Base-by-base conservation (phyloP, 495 filamentous ascomycete species). In the Aspergillus avenaceus region DNA sequence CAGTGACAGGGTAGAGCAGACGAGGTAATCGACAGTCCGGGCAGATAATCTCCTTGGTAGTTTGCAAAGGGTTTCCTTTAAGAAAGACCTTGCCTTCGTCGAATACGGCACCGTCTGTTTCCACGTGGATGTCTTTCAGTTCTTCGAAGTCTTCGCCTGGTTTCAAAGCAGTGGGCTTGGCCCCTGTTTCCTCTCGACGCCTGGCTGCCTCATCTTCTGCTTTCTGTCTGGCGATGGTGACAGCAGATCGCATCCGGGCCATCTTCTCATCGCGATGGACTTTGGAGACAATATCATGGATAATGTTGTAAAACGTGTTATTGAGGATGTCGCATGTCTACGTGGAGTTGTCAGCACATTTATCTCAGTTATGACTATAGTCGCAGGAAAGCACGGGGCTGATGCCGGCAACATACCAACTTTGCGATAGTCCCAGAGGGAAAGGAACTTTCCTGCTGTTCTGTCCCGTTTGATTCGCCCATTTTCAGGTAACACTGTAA, bases 231-330 rank as follows among this genome's bases (percentile, higher is more conserved):
- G 86, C 83, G 41, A 82, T 65, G 29, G 86, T 83, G 40, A 87
- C 87, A 12, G 88, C 88, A 31, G 87, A 87, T 36, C 77, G 73
- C 63, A 84, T 86, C 47, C 86, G 83, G 32, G 82, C 79, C 45
- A 82, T 78, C 64, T 88, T 88, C 65, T 89, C 85, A 58, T 87
- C 81, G 32, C 85, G 83, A 62, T 89, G 85, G 24, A 80, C 81
- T 55, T 87, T 83, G 51, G 86, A 73, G 46, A 88, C 70, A 41
- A 87, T 69, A 45, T 87, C 84, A 57, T 86, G 82, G 29, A 89
- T 76, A 52, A 87, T 82, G 60, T 88, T 88, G 67, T 86, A 84
- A 53, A 88, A 71, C 14, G 84, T 68, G 57, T 85, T 83, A 51
- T 89, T 84, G 41, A 87, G 65, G 22, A 87, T 77, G 12, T 73